These are phyloP conservation scores for Suillus weaverae DNA, from an alignment of 768 basidiomycete genomes.

Conservation along the genomic window DNA sequence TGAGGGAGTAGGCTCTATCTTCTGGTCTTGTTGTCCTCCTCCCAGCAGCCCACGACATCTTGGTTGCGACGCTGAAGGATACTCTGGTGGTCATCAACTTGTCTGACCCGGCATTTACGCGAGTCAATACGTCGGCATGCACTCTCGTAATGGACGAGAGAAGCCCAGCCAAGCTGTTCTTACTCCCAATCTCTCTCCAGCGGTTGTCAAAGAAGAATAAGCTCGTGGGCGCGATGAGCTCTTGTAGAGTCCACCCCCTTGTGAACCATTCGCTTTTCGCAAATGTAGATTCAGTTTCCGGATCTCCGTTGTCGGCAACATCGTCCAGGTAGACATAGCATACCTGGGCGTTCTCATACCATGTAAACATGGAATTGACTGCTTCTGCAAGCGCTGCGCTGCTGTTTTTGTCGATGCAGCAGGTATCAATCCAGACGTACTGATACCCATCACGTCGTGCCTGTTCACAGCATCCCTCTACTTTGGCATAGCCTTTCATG, in stretches of 20 bases:
- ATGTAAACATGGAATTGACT: constrained; percentile 17
- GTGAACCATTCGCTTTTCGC: constrained; percentile 15
- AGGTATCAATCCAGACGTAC: constrained; percentile 17
- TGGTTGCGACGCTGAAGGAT: constrained; percentile 6
- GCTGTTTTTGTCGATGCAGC: constrained; percentile 17
- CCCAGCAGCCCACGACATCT: constrained; percentile 19
- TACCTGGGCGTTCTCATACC: constrained; percentile 17
- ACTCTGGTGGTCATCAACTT: neutral
- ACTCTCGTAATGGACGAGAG: constrained; percentile 5
- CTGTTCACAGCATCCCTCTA: constrained; percentile 5
- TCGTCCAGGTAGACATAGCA: constrained; percentile 17
- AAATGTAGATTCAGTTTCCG: neutral
- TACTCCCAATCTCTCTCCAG: constrained; percentile 15
- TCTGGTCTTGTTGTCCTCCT: constrained; percentile 24
- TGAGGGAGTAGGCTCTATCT: constrained; percentile 26
- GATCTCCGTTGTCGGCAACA: constrained; percentile 2
- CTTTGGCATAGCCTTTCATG: constrained; percentile 9
- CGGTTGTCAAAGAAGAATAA: constrained; percentile 14
- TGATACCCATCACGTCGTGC: constrained; percentile 10
- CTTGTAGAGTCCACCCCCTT: constrained; percentile 13
- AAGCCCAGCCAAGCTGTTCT: constrained; percentile 5
- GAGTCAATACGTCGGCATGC: constrained; percentile 7
- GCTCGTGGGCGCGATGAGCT: constrained; percentile 15
- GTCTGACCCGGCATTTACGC: neutral
- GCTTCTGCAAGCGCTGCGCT: constrained; percentile 16